Conservation (phyloP, 1,284 basidiomycete species). For the Irpex lacteus region DNA sequence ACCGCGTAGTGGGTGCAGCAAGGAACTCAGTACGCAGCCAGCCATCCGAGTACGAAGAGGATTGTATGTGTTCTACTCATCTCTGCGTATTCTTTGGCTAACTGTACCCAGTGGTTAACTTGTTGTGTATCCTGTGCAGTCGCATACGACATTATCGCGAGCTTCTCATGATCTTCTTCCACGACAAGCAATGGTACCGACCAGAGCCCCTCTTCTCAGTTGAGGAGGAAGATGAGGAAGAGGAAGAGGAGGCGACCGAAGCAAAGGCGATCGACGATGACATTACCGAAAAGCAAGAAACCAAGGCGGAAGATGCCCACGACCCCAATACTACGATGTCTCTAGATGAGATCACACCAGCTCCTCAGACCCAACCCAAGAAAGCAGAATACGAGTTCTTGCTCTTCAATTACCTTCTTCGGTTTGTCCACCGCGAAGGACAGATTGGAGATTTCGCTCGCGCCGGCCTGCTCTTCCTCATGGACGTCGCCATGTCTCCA, state of each 20-base stretch:
- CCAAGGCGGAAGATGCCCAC: conserved; percentile 14
- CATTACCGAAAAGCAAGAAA: not conserved
- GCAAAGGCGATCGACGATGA: conserved; percentile 14
- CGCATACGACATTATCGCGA: conserved; percentile 88
- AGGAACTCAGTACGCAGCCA: conserved; percentile 62
- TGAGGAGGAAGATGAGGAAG: conserved; percentile 66
- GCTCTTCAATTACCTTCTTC: conserved; percentile 92
- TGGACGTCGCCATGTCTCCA: conserved; percentile 91
- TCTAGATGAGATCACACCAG: conserved; percentile 54
- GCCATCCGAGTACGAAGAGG: conserved; percentile 84
- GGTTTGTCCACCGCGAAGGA: conserved; percentile 94
- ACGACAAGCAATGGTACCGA: conserved; percentile 83
- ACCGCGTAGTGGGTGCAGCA: conserved; percentile 79
- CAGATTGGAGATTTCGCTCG: conserved; percentile 93
- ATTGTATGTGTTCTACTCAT: conserved; percentile 50
- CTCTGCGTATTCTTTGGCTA: conserved; percentile 7
- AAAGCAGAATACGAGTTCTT: conserved; percentile 93
- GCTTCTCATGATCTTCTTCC: conserved; percentile 93
- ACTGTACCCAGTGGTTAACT: conserved; percentile 68
- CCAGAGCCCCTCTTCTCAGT: conserved; percentile 68
- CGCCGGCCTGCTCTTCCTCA: conserved; percentile 87
- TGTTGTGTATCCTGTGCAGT: conserved; percentile 88
- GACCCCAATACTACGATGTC: conserved; percentile 57
- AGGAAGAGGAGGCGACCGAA: conserved; percentile 36
- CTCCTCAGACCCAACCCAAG: conserved; percentile 37